These are phyloP conservation scores for Crithidia bombi DNA, from an alignment of 208 protist species.

Conservation along the genomic window DNA sequence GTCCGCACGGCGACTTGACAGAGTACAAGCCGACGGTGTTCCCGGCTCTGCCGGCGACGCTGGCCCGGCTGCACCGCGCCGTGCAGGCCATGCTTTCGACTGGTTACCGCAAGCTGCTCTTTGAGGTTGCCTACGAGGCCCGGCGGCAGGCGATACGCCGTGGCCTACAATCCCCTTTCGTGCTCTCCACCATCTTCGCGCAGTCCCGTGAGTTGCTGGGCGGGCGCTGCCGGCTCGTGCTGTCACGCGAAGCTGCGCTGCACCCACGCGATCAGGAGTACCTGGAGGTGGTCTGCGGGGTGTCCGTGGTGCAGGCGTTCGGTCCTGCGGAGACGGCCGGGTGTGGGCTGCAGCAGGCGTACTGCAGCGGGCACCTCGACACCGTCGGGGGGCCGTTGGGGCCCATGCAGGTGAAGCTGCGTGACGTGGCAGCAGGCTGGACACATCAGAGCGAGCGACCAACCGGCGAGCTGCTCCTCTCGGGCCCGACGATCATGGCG, in stretches of 20 bases:
- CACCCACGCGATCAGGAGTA: slow-evolving; percentile 65
- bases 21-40: slow-evolving; percentile 75
- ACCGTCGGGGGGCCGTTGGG: slow-evolving; percentile 57
- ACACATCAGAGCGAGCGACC: slow-evolving; percentile 37
- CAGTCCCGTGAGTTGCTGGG: slow-evolving; percentile 79
- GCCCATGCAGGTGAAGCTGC: slow-evolving; percentile 84
- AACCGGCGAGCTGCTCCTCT: slow-evolving; percentile 74
- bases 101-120: slow-evolving; percentile 54
- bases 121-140: slow-evolving; percentile 66
- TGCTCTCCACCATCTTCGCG: slow-evolving; percentile 76
- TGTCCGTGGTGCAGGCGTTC: slow-evolving; percentile 62
- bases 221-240: slow-evolving; percentile 58
- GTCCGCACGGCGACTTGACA: slow-evolving; percentile 74
- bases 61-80: slow-evolving; percentile 54
- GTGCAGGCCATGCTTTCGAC: slow-evolving; percentile 53
- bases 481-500: slow-evolving; percentile 58
- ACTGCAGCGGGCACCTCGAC: slow-evolving; percentile 33
- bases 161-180: slow-evolving; percentile 76
- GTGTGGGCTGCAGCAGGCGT: slow-evolving; percentile 43
- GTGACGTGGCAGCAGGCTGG: slow-evolving; percentile 54
- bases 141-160: slow-evolving; percentile 54
- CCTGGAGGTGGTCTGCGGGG: slow-evolving; percentile 69
- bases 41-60: slow-evolving; percentile 61
- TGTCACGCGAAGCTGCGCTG: slow-evolving; percentile 58
- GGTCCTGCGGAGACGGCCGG: slow-evolving; percentile 53